phyloP scores from a whole-genome alignment of 2,329 filamentous ascomycete species.

The Claviceps maximensis region DNA sequence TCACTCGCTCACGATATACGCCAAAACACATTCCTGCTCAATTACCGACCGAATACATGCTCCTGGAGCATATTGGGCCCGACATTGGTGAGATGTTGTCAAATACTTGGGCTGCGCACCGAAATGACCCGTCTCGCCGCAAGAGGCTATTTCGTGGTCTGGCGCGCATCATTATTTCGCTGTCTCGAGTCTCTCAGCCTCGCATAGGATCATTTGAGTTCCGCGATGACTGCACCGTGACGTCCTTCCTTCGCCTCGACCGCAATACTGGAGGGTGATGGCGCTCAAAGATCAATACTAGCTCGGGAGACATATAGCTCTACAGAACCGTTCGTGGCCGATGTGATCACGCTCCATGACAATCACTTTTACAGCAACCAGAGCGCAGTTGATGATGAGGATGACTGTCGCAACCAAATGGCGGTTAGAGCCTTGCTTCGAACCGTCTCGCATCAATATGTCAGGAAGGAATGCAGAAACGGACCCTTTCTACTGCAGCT shows the following conservation, averaged over 20 bases:
- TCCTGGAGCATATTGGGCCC: conserved; percentile 15
- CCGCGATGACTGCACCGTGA: neutral
- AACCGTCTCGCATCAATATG: conserved; percentile 13
- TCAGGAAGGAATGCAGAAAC: conserved; percentile 10
- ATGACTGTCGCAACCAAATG: conserved; percentile 18
- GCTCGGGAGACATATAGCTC: neutral
- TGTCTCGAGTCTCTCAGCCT: conserved; percentile 16
- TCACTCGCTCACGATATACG: neutral
- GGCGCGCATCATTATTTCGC: conserved; percentile 14
- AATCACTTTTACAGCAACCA: conserved; percentile 13
- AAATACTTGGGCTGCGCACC: conserved; percentile 11
- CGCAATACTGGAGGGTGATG: conserved; percentile 16
- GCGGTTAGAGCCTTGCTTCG: conserved; percentile 14
- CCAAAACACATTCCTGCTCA: neutral
- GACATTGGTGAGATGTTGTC: conserved; percentile 16
- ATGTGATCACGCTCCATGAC: conserved; percentile 14
- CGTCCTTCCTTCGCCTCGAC: conserved; percentile 11
- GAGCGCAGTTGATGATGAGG: conserved; percentile 11
- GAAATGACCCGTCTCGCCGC: conserved; percentile 4
- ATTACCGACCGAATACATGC: conserved; percentile 9
- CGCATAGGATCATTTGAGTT: conserved; percentile 9
- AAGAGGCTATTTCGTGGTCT: conserved; percentile 17
- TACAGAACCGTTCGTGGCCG: conserved; percentile 14
- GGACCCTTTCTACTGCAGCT: conserved; percentile 17
- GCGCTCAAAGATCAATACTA: conserved; percentile 19